Evolutionary conservation across 192 early-diverging fungal species (phyloP).

Genomic region (Haplosporangium gracile): DNA sequence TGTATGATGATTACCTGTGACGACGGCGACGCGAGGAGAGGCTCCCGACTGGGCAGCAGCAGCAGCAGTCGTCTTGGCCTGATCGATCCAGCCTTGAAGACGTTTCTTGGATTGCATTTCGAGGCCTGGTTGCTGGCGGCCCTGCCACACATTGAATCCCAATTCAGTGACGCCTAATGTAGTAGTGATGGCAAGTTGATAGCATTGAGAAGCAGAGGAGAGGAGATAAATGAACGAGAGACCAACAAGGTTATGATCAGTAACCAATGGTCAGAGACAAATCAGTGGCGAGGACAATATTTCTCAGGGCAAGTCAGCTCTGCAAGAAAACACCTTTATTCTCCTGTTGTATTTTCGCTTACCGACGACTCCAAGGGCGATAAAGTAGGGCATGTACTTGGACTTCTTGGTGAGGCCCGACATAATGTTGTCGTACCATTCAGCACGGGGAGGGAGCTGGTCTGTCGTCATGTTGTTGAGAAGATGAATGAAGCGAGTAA

Average conservation of each 20-base stretch:
- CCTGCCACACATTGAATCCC: constrained; percentile 1
- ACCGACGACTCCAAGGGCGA: neutral
- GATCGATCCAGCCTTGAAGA: neutral
- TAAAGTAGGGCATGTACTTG: constrained; percentile 2
- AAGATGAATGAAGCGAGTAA: neutral
- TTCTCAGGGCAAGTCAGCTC: neutral
- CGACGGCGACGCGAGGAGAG: constrained; percentile 5
- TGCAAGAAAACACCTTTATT: neutral
- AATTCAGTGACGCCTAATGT: neutral
- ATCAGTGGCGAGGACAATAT: neutral
- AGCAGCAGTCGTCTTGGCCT: neutral
- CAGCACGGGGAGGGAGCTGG: constrained; percentile 1
- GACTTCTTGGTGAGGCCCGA: neutral
- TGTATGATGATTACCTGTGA: neutral
- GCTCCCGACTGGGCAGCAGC: neutral
- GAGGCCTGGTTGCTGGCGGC: neutral
- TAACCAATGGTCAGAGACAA: no score
- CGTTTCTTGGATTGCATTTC: neutral
- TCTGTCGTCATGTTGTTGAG: neutral
- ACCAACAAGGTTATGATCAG: no score
- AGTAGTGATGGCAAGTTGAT: no score
- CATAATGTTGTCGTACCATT: constrained; percentile 8
- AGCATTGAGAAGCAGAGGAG: neutral
- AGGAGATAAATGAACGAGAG: neutral
- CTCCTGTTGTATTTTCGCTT: neutral